These are phyloP conservation scores for Asterophora lycoperdoides DNA, from an alignment of 768 basidiomycete species.

Conservation along the genomic window DNA sequence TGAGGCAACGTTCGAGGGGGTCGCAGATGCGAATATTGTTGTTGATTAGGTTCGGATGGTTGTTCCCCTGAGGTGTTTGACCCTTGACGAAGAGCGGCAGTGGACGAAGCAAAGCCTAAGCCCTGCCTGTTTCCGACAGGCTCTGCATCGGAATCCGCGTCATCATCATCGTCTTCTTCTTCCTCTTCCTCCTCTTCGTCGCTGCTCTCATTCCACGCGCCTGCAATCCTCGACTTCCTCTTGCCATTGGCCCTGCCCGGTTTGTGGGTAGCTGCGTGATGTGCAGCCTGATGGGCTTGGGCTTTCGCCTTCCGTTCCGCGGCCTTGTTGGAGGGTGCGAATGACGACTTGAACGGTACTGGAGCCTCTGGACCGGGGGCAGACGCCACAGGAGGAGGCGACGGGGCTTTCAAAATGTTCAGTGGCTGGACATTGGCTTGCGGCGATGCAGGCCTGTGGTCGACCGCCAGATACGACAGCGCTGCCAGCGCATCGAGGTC, in stretches of 20 bases:
- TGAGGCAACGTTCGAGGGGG: conserved; percentile 65
- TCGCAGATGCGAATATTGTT: conserved; percentile 45
- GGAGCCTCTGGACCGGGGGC: conserved; percentile 11
- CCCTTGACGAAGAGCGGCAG: conserved; percentile 25
- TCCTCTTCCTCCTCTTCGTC: conserved; percentile 88
- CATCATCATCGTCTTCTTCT: conserved; percentile 71
- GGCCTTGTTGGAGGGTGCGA: conserved; percentile 81
- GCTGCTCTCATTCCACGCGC: conserved; percentile 65
- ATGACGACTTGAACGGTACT: conserved; percentile 73
- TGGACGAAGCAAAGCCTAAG: conserved; percentile 21
- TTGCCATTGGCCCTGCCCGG: conserved; percentile 67
- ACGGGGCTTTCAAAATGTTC: conserved; percentile 28
- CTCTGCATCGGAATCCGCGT: conserved; percentile 60
- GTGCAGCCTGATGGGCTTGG: conserved; percentile 79
- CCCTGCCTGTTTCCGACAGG: conserved; percentile 26
- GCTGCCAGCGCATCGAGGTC: conserved; percentile 76
- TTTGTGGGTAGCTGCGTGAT: conserved; percentile 69
- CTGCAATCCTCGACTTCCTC: conserved; percentile 58
- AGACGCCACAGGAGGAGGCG: conserved; percentile 20
- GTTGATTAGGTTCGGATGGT: conserved; percentile 16
- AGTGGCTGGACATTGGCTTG: conserved; percentile 31
- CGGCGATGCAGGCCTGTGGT: conserved; percentile 29
- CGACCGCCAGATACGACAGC: conserved; percentile 64
- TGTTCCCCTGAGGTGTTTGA: conserved; percentile 24
- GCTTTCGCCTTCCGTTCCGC: conserved; percentile 80